These are phyloP conservation scores for Aureobasidium sp. DNA, from an alignment of 2,329 filamentous ascomycete genomes.

Conservation along the genomic window DNA sequence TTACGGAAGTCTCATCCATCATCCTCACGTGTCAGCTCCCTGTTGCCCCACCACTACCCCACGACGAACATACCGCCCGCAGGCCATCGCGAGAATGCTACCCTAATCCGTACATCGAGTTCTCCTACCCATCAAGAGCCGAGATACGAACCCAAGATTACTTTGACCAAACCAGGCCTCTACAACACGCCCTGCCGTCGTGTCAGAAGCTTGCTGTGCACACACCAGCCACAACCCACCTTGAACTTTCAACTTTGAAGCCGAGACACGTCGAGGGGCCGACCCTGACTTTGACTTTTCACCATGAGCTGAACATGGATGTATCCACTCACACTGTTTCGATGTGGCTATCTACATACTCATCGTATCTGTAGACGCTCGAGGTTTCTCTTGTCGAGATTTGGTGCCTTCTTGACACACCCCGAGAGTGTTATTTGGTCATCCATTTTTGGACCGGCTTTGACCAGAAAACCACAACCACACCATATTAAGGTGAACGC, in stretches of 20 bases:
- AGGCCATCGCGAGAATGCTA: neutral
- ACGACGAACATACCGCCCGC: neutral
- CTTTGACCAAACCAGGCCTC: neutral
- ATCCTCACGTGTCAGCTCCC: neutral
- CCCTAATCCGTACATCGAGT: neutral
- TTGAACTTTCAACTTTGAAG: neutral
- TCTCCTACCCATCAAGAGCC: neutral
- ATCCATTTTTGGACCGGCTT: neutral
- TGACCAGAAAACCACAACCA: neutral
- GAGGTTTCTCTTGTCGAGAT: neutral
- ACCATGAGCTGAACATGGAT: neutral
- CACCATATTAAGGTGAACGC: no score
- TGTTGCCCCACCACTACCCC: neutral
- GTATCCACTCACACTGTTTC: neutral
- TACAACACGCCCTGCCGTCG: neutral
- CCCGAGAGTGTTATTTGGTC: neutral
- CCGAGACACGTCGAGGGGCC: neutral
- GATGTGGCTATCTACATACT: neutral
- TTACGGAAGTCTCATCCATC: constrained; percentile 9
- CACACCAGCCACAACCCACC: neutral
- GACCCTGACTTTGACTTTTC: neutral
- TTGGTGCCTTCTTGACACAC: neutral
- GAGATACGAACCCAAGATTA: neutral
- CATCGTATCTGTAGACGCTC: neutral
- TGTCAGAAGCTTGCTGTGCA: neutral